Base-by-base conservation (phyloP, 2,329 filamentous ascomycete genomes). In the Talaromyces marneffei region DNA sequence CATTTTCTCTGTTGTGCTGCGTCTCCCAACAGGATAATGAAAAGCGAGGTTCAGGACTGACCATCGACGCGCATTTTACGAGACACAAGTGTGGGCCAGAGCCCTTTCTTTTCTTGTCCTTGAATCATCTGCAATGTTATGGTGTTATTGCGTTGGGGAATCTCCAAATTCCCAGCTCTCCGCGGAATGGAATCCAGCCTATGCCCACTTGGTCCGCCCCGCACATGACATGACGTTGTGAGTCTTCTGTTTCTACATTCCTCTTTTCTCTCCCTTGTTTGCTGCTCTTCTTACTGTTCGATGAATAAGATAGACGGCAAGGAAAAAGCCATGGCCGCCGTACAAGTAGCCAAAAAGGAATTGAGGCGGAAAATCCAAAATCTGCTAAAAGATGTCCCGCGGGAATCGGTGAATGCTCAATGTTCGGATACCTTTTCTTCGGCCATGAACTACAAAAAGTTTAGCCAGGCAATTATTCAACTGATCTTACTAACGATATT, bases 331-430 rank as follows among this genome's bases (percentile, higher is more conserved):
- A 86, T 85, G 81, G 77, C 83, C 50, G 77, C 83, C 57, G 75
- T 92, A 60, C 82, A 82, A 65, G 80, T 82, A 62, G 86, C 89
- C 48, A 96, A 96, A 78, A 87, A 88, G 71, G 87, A 90, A 68
- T 79, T 96, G 64, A 84, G 92, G 61, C 81, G 80, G 64, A 77
- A 83, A 58, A 88, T 96, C 78, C 92, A 88, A 71, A 78, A 83
- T 65, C 81, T 81, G 33, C 81, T 96, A 20, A 81, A 83, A 20
- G 74, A 72, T 7, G 71, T 96, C 53, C 75, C 86, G 1, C 77
- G 82, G n/a, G 84, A 89, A 25, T 82, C 84, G 14, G 79, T 91
- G 59, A 73, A 77, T 59, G 72, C 76, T 46, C 92, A 96, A 79
- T 94, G 92, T 92, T 79, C 74, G 86, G 68, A 65, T 60, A 54